Evolutionary conservation across 805 yeast genomes (phyloP).

Genomic region (Ogataea angusta): DNA sequence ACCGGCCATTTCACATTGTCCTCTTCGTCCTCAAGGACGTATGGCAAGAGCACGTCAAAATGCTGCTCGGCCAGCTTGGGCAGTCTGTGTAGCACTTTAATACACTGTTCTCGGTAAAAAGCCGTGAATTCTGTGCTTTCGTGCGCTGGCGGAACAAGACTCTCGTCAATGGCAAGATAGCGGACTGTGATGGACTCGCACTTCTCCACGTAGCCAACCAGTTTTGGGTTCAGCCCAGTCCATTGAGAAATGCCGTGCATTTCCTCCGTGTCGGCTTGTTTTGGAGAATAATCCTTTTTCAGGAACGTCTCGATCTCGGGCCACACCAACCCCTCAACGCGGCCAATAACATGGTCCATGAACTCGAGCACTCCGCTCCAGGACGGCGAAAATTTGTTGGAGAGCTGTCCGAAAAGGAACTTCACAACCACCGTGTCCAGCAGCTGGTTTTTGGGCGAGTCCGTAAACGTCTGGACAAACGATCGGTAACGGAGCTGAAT

Average conservation of each 20-base stretch:
- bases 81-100: slow-evolving; percentile 54
- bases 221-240: slow-evolving; percentile 44
- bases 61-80: slow-evolving; percentile 70
- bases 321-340: slow-evolving; percentile 54
- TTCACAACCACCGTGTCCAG: slow-evolving; percentile 38
- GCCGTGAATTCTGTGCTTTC: slow-evolving; percentile 39
- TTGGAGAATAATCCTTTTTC: slow-evolving; percentile 14
- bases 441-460: slow-evolving; percentile 23
- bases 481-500: slow-evolving; percentile 64
- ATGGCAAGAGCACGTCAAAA: slow-evolving; percentile 54
- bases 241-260: neutral
- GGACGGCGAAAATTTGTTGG: slow-evolving; percentile 76
- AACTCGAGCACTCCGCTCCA: slow-evolving; percentile 76
- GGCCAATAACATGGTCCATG: slow-evolving; percentile 44
- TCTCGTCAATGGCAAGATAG: slow-evolving; percentile 34
- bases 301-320: slow-evolving; percentile 39
- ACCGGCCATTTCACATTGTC: slow-evolving; percentile 33
- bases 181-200: slow-evolving; percentile 28
- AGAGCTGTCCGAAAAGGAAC: slow-evolving; percentile 65
- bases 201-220: slow-evolving; percentile 39
- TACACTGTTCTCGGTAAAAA: slow-evolving; percentile 51
- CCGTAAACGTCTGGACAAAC: slow-evolving; percentile 44
- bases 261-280: neutral
- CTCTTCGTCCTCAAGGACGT: slow-evolving; percentile 41
- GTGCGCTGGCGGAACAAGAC: slow-evolving; percentile 38